Percentiles rank a stretch among this genome's conserved stretches.
These are phyloP conservation scores for Stygiomarasmius scandens DNA, from an alignment of 1,284 basidiomycete species.

Conservation along the genomic window DNA sequence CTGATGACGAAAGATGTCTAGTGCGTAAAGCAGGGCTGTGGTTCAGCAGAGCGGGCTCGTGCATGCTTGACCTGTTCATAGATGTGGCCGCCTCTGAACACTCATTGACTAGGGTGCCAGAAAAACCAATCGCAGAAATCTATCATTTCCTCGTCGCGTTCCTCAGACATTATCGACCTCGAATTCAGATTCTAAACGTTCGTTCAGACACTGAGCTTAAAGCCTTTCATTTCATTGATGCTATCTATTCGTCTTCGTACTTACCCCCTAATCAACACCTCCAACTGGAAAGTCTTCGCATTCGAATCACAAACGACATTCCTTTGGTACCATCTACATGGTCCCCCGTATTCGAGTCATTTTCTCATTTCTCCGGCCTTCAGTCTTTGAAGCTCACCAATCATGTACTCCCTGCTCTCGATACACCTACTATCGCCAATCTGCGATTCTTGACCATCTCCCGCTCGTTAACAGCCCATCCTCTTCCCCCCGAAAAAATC, in stretches of 20 bases:
- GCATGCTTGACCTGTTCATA: slow-evolving; percentile 14
- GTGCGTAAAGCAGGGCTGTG: slow-evolving; percentile 17
- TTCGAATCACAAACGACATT: slow-evolving; percentile 13
- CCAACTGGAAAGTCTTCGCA: slow-evolving; percentile 15
- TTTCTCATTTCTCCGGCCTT: slow-evolving; percentile 11
- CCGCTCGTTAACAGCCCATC: slow-evolving; percentile 15
- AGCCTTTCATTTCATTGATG: slow-evolving; percentile 16
- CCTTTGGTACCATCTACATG: slow-evolving; percentile 14
- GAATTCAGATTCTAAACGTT: slow-evolving; percentile 14
- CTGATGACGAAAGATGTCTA: slow-evolving; percentile 3
- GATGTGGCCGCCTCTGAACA: slow-evolving; percentile 12
- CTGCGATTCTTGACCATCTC: slow-evolving; percentile 14
- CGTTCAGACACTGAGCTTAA: slow-evolving; percentile 15
- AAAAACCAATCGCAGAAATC: not conserved
- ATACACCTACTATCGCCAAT: slow-evolving; percentile 14
- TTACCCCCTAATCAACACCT: slow-evolving; percentile 6
- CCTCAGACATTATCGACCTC: slow-evolving; percentile 10
- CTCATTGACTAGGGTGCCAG: not conserved
- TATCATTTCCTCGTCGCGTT: slow-evolving; percentile 15
- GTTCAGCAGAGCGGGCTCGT: slow-evolving; percentile 11
- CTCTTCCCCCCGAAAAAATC: slow-evolving; percentile 14
- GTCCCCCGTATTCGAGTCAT: slow-evolving; percentile 19
- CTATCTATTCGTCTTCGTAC: slow-evolving; percentile 11
- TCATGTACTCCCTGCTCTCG: slow-evolving; percentile 12
- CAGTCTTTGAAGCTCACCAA: slow-evolving; percentile 18